phyloP scores from a whole-genome alignment of 1,139 yeast species.

The Pichia sp. region DNA sequence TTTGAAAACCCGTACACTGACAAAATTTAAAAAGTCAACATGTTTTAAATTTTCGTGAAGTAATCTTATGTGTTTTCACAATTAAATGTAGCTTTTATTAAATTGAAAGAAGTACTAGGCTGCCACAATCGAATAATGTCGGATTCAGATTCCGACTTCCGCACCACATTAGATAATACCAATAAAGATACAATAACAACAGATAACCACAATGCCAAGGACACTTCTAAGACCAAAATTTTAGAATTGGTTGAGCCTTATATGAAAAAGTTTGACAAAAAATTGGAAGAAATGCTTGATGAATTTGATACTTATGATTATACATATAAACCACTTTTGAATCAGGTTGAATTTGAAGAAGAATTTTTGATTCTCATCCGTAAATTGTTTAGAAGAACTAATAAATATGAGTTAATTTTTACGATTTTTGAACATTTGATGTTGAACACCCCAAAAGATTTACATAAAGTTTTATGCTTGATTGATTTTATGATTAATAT shows the following conservation, averaged over 20 bases:
- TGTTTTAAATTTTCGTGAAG: too few species aligned
- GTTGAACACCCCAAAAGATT: constrained; percentile 3
- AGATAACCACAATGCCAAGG: neutral
- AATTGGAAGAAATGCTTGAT: constrained; percentile 17
- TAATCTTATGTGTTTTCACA: too few species aligned
- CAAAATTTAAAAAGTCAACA: neutral
- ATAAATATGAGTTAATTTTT: constrained; percentile 14
- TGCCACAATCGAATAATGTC: too few species aligned
- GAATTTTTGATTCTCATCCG: constrained; percentile 15
- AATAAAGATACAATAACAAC: neutral
- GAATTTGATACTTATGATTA: constrained; percentile 19
- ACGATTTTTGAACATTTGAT: constrained; percentile 17
- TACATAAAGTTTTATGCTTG: constrained; percentile 18
- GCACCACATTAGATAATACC: neutral
- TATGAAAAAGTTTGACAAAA: constrained; percentile 9
- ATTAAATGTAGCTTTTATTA: too few species aligned
- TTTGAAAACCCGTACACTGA: constrained; percentile 1
- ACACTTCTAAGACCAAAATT: neutral
- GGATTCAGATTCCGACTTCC: neutral
- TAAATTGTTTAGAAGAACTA: constrained; percentile 14
- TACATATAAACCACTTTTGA: constrained; percentile 17
- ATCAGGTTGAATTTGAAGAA: constrained; percentile 21
- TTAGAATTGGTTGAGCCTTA: constrained; percentile 1
- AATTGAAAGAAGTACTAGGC: too few species aligned
- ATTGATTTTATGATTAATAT: constrained; percentile 22